These are phyloP conservation scores for Moelleriella libera DNA, from an alignment of 2,329 filamentous ascomycete genomes.

Conservation along the genomic window DNA sequence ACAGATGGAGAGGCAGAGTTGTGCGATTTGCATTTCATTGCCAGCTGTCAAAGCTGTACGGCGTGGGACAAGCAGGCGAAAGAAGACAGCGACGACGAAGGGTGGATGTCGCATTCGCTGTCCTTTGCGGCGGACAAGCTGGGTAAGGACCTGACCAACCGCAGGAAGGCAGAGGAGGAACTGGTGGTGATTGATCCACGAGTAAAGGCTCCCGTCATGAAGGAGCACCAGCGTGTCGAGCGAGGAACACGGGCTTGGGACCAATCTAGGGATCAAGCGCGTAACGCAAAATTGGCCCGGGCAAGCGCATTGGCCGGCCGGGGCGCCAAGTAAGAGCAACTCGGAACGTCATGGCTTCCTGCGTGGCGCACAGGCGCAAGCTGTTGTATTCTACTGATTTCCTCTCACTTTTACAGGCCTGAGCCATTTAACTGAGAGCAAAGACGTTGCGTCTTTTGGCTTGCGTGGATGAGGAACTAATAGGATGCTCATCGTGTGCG, in stretches of 20 bases:
- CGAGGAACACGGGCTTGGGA: constrained; percentile 46
- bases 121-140: constrained; percentile 80
- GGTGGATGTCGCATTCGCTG: constrained; percentile 78
- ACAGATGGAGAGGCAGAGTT: constrained; percentile 55
- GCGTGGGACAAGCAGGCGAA: constrained; percentile 60
- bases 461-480: no score
- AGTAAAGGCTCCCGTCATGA: constrained; percentile 62
- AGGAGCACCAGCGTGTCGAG: constrained; percentile 47
- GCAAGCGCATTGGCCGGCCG: constrained; percentile 39
- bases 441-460: no score
- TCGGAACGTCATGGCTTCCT: no score
- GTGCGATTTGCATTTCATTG: constrained; percentile 93
- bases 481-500: no score
- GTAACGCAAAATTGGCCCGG: constrained; percentile 41
- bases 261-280: constrained; percentile 27
- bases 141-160: constrained; percentile 84
- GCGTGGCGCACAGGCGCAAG: no score
- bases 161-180: constrained; percentile 82
- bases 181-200: constrained; percentile 85
- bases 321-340: constrained; percentile 31
- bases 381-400: no score
- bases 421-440: no score
- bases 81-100: constrained; percentile 46
- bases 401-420: no score
- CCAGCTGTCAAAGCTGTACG: constrained; percentile 82